A percentile compares a stretch with the other conserved stretches of the same genome.
phyloP scores from a whole-genome alignment of 106 monocot species.

The Phalaenopsis equestris region DNA sequence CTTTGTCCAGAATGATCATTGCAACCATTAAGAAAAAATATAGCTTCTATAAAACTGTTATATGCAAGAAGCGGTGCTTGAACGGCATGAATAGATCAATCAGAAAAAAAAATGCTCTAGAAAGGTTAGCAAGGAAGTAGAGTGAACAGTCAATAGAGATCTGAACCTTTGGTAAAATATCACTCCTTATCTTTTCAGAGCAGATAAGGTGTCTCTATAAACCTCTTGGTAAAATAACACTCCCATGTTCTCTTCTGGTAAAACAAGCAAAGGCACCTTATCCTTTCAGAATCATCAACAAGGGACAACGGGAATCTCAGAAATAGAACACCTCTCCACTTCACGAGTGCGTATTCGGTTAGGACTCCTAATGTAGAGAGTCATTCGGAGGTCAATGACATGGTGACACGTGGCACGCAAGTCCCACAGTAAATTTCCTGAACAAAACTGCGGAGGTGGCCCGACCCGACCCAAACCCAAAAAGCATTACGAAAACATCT shows the following conservation, averaged over 20 bases:
- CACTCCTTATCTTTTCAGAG: too few species aligned
- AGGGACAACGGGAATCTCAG: constrained; percentile 75
- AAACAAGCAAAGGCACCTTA: constrained; percentile 72
- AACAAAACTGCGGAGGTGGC: too few species aligned
- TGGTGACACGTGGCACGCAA: too few species aligned
- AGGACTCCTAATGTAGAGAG: too few species aligned
- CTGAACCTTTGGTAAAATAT: constrained; percentile 38
- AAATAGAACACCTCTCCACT: constrained; percentile 71
- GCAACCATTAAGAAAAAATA: constrained; percentile 83
- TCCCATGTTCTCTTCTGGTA: constrained; percentile 10
- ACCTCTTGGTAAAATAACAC: constrained; percentile 21
- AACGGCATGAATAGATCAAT: constrained; percentile 39
- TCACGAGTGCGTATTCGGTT: too few species aligned
- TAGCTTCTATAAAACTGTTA: constrained; percentile 96
- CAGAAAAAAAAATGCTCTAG: neutral
- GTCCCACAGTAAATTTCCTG: too few species aligned
- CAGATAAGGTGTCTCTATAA: too few species aligned
- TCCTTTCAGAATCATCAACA: constrained; percentile 95
- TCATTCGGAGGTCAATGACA: too few species aligned
- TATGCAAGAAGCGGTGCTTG: constrained; percentile 99
- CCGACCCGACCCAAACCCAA: too few species aligned
- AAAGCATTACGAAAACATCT: too few species aligned
- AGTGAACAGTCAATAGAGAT: neutral
- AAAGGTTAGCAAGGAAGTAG: neutral
- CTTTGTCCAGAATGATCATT: constrained; percentile 44